These are phyloP conservation scores for Rubia yunnanensis DNA, from an alignment of 257 asterid species.

Conservation along the genomic window DNA sequence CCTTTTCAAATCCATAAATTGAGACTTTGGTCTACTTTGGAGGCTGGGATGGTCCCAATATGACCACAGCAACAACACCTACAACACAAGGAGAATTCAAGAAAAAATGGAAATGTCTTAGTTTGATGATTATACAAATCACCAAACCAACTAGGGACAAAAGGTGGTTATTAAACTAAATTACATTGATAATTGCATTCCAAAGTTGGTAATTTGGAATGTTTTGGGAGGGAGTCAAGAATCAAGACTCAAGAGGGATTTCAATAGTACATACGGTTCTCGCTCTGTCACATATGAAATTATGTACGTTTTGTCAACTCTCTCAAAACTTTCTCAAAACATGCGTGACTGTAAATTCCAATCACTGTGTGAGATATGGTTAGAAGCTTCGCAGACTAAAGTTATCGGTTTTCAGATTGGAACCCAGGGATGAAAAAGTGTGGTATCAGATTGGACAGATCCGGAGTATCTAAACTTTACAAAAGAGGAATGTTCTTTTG, in stretches of 20 bases:
- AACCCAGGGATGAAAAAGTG: too few species aligned
- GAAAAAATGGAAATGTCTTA: neutral
- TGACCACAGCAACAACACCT: neutral
- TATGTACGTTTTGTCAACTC: too few species aligned
- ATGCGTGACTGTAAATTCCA: too few species aligned
- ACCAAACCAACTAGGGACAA: neutral
- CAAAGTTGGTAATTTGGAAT: neutral
- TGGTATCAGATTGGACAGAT: too few species aligned
- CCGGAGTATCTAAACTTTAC: neutral
- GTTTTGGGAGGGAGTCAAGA: neutral
- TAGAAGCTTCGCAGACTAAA: too few species aligned
- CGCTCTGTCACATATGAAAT: too few species aligned
- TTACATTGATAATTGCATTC: neutral
- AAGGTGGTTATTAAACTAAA: neutral
- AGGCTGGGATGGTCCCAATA: slow-evolving; percentile 7
- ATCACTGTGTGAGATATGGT: too few species aligned
- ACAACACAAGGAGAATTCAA: neutral
- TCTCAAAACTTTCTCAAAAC: too few species aligned
- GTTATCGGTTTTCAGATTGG: too few species aligned
- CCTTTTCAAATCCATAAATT: neutral
- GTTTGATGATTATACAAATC: neutral
- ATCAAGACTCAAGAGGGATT: too few species aligned
- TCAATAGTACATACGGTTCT: neutral
- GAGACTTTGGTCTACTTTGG: neutral
- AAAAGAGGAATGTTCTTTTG: neutral